phyloP scores from a whole-genome alignment of 2,329 filamentous ascomycete species.

The Beauveria australis region DNA sequence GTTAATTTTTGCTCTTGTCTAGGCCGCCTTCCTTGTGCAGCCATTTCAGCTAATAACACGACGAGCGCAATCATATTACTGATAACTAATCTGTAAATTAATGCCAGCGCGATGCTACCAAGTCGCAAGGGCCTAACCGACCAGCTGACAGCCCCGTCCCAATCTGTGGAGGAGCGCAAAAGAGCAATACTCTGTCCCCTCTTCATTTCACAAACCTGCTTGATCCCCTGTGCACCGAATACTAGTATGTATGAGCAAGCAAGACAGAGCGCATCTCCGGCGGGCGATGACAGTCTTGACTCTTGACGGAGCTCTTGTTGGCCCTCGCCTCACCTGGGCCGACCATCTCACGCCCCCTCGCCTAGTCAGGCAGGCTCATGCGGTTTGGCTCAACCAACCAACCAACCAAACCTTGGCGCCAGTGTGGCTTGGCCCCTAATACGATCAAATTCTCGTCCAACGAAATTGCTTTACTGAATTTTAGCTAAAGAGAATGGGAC shows the following conservation, averaged over 20 bases:
- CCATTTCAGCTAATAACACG: not conserved
- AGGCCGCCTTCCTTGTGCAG: constrained; percentile 1
- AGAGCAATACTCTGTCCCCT: not conserved
- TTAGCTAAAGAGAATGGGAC: not conserved
- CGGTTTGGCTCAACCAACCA: not conserved
- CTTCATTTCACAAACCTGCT: not conserved
- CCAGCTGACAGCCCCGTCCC: constrained; percentile 1
- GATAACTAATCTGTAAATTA: not conserved
- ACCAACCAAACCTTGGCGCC: not conserved
- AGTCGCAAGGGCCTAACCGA: not conserved
- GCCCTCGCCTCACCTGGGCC: constrained; percentile 1
- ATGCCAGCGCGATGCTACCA: not conserved
- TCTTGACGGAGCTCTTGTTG: not conserved
- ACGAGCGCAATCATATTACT: not conserved
- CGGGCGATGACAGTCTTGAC: not conserved
- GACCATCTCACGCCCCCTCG: not conserved
- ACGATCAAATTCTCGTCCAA: not conserved
- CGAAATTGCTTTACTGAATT: not conserved
- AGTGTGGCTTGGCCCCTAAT: constrained; percentile 7
- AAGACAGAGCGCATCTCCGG: not conserved
- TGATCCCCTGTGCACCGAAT: not conserved
- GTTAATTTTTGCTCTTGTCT: not conserved
- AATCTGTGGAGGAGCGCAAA: not conserved
- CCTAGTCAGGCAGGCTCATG: not conserved
- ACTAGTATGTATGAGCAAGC: not conserved